Conservation (phyloP, 2,329 filamentous ascomycete species). For the Blastomyces emzantsi region DNA sequence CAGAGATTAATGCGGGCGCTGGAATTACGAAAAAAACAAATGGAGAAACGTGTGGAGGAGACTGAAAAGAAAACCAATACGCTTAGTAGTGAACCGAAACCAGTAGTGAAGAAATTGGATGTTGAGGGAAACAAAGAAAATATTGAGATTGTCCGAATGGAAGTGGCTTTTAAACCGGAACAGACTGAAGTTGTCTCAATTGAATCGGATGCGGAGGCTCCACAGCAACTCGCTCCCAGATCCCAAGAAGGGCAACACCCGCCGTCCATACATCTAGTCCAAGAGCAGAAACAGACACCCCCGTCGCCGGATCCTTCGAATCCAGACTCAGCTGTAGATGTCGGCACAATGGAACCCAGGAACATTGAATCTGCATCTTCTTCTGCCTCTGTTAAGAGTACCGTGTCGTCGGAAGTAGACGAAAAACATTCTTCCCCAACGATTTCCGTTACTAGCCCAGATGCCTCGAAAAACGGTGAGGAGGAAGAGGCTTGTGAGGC, state of each 20-base stretch:
- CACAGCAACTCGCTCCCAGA: not conserved
- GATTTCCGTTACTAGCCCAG: not conserved
- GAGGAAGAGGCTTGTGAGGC: not conserved
- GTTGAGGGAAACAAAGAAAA: slow-evolving; percentile 4
- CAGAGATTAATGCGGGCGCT: slow-evolving; percentile 88
- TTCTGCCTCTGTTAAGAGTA: slow-evolving; percentile 6
- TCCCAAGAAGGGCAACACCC: not conserved
- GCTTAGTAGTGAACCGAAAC: slow-evolving; percentile 9
- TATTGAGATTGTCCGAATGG: slow-evolving; percentile 1
- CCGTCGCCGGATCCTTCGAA: slow-evolving; percentile 17
- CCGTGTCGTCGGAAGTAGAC: not conserved
- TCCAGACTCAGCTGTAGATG: slow-evolving; percentile 21
- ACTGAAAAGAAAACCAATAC: slow-evolving; percentile 21
- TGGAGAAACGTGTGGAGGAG: slow-evolving; percentile 34
- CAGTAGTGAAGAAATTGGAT: slow-evolving; percentile 14
- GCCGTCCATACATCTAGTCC: not conserved
- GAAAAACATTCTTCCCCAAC: not conserved
- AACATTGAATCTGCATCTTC: slow-evolving; percentile 14
- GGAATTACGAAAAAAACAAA: slow-evolving; percentile 78
- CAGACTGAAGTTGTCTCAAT: not conserved
- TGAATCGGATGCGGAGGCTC: not conserved
- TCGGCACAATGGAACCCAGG: slow-evolving; percentile 16
- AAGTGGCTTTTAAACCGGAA: not conserved
- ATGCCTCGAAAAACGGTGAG: not conserved
- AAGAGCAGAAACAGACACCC: slow-evolving; percentile 12